Percentiles rank a stretch among this genome's conserved stretches.
Conservation (phyloP, 495 filamentous ascomycete species). For the Halenospora varia region DNA sequence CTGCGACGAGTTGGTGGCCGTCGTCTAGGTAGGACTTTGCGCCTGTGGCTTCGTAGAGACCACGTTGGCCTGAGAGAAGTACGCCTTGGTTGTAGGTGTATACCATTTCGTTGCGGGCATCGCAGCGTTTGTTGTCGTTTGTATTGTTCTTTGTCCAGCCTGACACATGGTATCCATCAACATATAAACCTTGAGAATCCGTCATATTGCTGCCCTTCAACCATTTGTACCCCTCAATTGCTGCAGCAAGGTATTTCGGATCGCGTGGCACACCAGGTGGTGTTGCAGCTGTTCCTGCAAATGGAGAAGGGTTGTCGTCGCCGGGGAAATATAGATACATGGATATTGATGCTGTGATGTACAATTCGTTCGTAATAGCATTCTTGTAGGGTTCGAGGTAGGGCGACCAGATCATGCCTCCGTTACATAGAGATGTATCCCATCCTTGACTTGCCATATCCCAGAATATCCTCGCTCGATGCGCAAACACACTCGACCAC, state of each 20-base stretch:
- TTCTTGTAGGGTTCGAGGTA: conserved; percentile 87
- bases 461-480: conserved; percentile 87
- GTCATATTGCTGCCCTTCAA: conserved; percentile 77
- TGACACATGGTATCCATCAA: conserved; percentile 87
- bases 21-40: conserved; percentile 65
- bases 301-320: conserved; percentile 68
- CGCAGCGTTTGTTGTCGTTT: conserved; percentile 54
- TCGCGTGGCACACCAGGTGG: conserved; percentile 41
- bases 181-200: conserved; percentile 71
- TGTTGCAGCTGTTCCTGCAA: conserved; percentile 24
- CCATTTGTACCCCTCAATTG: conserved; percentile 79
- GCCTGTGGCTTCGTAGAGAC: conserved; percentile 73
- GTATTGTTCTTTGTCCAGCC: conserved; percentile 41
- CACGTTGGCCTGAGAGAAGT: conserved; percentile 77
- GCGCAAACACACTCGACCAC: conserved; percentile 77
- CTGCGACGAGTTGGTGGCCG: conserved; percentile 68
- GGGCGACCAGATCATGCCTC: conserved; percentile 94
- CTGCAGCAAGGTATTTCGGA: conserved; percentile 61
- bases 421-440: conserved; percentile 77
- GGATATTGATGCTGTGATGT: conserved; percentile 71
- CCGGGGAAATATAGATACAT: conserved; percentile 95
- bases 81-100: conserved; percentile 98
- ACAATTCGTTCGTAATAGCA: conserved; percentile 94
- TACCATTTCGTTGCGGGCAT: conserved; percentile 79
- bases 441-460: conserved; percentile 74